A percentile compares a stretch with the other conserved stretches of the same genome.
Conservation (phyloP, 116 monocot genomes). For the Cymodocea nodosa region DNA sequence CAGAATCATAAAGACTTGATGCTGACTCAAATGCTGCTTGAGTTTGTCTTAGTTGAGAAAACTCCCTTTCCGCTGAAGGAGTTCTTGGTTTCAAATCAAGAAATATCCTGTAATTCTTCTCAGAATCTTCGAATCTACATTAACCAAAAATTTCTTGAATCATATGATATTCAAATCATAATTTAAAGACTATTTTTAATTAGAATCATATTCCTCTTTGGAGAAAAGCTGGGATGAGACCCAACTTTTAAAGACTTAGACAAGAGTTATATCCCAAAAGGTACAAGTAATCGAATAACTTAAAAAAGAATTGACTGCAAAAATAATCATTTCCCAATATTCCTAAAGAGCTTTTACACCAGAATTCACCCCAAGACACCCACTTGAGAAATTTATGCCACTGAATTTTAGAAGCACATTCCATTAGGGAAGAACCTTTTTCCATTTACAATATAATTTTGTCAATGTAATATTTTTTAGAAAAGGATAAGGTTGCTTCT, state of each 20-base stretch:
- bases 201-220: not conserved
- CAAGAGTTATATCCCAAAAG: not conserved
- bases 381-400: too few species aligned
- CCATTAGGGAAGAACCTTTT: too few species aligned
- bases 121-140: slow-evolving; percentile 86
- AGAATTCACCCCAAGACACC: too few species aligned
- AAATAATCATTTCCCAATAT: too few species aligned
- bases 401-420: too few species aligned
- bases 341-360: too few species aligned
- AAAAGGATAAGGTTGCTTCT: too few species aligned
- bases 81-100: slow-evolving; percentile 62
- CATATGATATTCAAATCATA: slow-evolving; percentile 16
- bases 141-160: slow-evolving; percentile 19
- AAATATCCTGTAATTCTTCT: slow-evolving; percentile 60
- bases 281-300: too few species aligned
- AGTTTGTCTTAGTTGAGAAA: slow-evolving; percentile 79
- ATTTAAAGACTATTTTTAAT: slow-evolving; percentile 1
- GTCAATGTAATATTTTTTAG: too few species aligned
- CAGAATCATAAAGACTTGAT: slow-evolving; percentile 56
- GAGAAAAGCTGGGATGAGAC: not conserved
- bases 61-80: slow-evolving; percentile 71
- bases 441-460: too few species aligned
- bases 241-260: not conserved
- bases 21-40: slow-evolving; percentile 64
- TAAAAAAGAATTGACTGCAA: too few species aligned